These are phyloP conservation scores for Nemania serpens DNA, from an alignment of 2,329 filamentous ascomycete species.

Conservation along the genomic window DNA sequence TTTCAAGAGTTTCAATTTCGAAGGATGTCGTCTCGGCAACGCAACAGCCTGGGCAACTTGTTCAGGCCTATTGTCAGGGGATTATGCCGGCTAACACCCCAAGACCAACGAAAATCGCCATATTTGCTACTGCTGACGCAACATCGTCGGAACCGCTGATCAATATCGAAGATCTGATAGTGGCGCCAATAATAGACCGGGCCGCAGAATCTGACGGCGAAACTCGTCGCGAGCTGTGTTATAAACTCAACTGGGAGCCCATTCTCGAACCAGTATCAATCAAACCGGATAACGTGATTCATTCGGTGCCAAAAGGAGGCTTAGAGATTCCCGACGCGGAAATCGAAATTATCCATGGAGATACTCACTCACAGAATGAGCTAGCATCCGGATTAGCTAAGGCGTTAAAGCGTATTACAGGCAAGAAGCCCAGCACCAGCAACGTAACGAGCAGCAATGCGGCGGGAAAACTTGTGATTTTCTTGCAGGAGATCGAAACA, in stretches of 20 bases:
- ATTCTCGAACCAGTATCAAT: constrained; percentile 40
- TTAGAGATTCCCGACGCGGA: constrained; percentile 36
- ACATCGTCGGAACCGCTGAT: constrained; percentile 43
- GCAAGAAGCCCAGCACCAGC: constrained; percentile 41
- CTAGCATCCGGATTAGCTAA: constrained; percentile 44
- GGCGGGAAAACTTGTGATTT: constrained; percentile 47
- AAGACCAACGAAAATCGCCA: constrained; percentile 44
- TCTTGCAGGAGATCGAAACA: constrained; percentile 51
- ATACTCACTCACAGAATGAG: constrained; percentile 40
- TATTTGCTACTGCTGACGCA: constrained; percentile 43
- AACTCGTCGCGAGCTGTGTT: constrained; percentile 49
- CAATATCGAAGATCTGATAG: constrained; percentile 44
- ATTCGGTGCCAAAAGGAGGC: constrained; percentile 20
- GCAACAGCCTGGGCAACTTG: constrained; percentile 38
- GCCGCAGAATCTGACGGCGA: constrained; percentile 38
- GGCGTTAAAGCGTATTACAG: constrained; percentile 40
- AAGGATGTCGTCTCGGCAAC: constrained; percentile 35
- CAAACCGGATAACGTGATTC: constrained; percentile 22
- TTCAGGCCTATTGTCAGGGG: constrained; percentile 46
- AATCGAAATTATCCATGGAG: constrained; percentile 47
- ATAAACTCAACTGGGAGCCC: constrained; percentile 53
- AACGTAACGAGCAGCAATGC: constrained; percentile 39
- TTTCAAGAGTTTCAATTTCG: constrained; percentile 46
- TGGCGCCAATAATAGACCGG: constrained; percentile 49
- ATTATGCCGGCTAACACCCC: constrained; percentile 38